phyloP scores from a whole-genome alignment of 2,329 filamentous ascomycete genomes.

The Tolypocladium endophyticum region DNA sequence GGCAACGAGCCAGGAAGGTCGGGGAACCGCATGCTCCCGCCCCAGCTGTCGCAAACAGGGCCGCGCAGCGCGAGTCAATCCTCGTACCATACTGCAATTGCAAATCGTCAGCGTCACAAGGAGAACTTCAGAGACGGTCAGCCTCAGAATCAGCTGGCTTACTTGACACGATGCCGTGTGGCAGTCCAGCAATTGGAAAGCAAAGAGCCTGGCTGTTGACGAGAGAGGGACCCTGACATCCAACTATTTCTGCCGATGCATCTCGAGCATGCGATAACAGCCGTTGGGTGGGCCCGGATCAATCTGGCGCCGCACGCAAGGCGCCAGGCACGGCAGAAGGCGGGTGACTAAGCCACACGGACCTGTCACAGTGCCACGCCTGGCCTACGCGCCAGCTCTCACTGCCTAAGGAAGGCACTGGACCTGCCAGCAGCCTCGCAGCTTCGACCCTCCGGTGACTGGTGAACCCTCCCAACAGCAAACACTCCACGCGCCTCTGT shows the following conservation, averaged over 20 bases:
- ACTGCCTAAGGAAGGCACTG: constrained; percentile 8
- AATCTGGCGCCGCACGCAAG: neutral
- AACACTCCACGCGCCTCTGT: neutral
- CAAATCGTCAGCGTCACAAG: neutral
- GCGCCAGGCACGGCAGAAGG: neutral
- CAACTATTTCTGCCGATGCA: neutral
- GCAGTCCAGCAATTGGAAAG: neutral
- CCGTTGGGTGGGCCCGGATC: neutral
- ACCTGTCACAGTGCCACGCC: neutral
- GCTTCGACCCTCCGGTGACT: neutral
- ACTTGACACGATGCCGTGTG: neutral
- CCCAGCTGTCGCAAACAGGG: constrained; percentile 10
- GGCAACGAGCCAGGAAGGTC: constrained; percentile 8
- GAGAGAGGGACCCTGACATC: neutral
- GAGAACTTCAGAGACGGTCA: neutral
- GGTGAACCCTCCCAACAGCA: neutral
- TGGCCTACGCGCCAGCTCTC: constrained; percentile 10
- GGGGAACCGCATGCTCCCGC: neutral
- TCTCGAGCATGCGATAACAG: neutral
- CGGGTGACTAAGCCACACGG: neutral
- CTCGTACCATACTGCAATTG: constrained; percentile 10
- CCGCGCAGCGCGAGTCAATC: constrained; percentile 6
- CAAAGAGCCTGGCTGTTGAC: neutral
- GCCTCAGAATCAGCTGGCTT: neutral
- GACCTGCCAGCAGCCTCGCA: neutral